These are phyloP conservation scores for Trichophyton simii DNA, from an alignment of 2,329 filamentous ascomycete genomes.

Conservation along the genomic window DNA sequence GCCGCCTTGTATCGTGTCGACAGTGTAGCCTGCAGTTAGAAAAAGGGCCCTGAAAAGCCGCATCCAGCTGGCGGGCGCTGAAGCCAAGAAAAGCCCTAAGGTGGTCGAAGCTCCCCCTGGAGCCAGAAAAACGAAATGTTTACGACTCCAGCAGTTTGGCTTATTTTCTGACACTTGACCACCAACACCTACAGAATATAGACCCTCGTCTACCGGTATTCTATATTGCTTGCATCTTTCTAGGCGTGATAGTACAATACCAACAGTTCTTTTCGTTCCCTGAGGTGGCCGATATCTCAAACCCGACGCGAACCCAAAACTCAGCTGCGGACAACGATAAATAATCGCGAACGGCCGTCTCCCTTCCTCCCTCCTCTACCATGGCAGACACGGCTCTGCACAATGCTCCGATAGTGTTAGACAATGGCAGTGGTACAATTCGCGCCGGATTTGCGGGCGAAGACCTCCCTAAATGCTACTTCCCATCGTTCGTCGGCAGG, in stretches of 20 bases:
- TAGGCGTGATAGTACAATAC: neutral
- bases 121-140: neutral
- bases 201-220: neutral
- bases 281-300: neutral
- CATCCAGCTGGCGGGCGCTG: neutral
- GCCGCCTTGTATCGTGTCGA: too few relatives aligned
- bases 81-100: neutral
- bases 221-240: neutral
- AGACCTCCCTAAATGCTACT: slow-evolving; percentile 90
- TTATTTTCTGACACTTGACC: neutral
- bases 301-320: neutral
- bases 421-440: slow-evolving; percentile 97
- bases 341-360: slow-evolving; percentile 3
- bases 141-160: neutral
- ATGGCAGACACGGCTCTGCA: slow-evolving; percentile 63
- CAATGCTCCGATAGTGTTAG: slow-evolving; percentile 96
- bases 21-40: too few relatives aligned
- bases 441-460: slow-evolving; percentile 93
- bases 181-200: neutral
- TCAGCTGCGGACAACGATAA: neutral
- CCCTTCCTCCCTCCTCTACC: slow-evolving; percentile 11
- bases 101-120: neutral
- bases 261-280: neutral
- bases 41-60: neutral
- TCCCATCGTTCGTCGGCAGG: slow-evolving; percentile 90